Base-by-base conservation (phyloP, 257 asterid genomes). In the Ophiorrhiza pumila region DNA sequence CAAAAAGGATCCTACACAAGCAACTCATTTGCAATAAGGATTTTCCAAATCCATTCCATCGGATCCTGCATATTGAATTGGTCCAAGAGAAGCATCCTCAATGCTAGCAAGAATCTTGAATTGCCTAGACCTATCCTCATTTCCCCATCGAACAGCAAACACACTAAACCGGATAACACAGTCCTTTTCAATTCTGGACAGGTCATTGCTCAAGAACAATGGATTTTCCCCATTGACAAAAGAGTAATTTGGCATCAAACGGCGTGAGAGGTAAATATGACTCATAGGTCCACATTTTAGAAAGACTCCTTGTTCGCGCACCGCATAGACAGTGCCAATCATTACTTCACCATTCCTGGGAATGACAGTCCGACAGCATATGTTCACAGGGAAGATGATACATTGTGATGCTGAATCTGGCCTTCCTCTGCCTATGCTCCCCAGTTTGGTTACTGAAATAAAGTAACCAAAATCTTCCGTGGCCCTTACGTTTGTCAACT, bases 261-360 rank as follows among this genome's bases (percentile, higher is more conserved):
- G 74, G 18, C 64, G 15, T 0, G 95, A 77, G 27, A 93, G 80
- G 61, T 74, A 90, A 41, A 93, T 81, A 67, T 72, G 65, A 43
- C 78, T 84, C 97, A 93, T 84, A 2, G 98, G 98, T 58, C 97
- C 98, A n/a, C 89, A 87, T 75, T 78, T 93, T 53, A 93, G 82
- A 68, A 85, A 79, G 37, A 85, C 95, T 35, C 96, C 96, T 0
- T 9, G 32, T 5, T 20, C 52, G 29, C 25, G 13, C 20, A 93
- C 74, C 11, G 20, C 23, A 22, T 71, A 73, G 59, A 93, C 96
- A 20, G 81, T 34, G 74, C 95, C 98, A 34, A 79, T 80, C 85
- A 89, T 76, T 46, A 85, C 67, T 71, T 90, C 98, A 41, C 96
- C 96, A 14, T 12, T 45, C 73, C 76, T 78, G n/a, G 97, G 98